Evolutionary conservation across 164 flowering plant species (phyloP).

Genomic region (Kalanchoe fedtschenkoi): DNA sequence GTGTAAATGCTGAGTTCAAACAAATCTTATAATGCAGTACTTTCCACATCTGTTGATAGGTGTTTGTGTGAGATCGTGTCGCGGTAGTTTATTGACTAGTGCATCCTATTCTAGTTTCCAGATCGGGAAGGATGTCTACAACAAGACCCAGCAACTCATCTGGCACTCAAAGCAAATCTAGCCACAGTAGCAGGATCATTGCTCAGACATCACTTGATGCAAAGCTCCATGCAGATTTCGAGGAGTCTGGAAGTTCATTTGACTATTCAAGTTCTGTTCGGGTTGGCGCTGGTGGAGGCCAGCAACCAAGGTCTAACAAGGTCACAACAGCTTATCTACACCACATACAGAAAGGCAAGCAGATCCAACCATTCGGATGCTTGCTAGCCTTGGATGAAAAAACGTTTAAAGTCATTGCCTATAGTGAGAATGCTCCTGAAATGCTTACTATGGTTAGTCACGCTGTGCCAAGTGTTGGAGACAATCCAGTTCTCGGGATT

Average conservation of each 20-base stretch:
- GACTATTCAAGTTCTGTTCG: slow-evolving; percentile 74
- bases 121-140: slow-evolving; percentile 34
- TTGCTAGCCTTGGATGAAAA: slow-evolving; percentile 77
- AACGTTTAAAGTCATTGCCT: slow-evolving; percentile 68
- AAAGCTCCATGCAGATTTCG: slow-evolving; percentile 75
- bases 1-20: background rate
- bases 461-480: slow-evolving; percentile 85
- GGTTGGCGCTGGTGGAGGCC: slow-evolving; percentile 21
- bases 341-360: slow-evolving; percentile 74
- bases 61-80: background rate
- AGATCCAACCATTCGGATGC: slow-evolving; percentile 77
- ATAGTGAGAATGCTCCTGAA: slow-evolving; percentile 82
- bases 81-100: background rate
- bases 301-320: slow-evolving; percentile 47
- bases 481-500: slow-evolving; percentile 56
- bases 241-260: slow-evolving; percentile 71
- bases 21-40: background rate
- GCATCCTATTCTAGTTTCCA: background rate
- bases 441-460: slow-evolving; percentile 80
- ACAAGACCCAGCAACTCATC: slow-evolving; percentile 61
- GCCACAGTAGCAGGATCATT: slow-evolving; percentile 63
- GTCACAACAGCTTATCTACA: slow-evolving; percentile 77
- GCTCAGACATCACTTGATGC: slow-evolving; percentile 93
- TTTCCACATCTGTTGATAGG: background rate
- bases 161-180: slow-evolving; percentile 41